Conservation (phyloP, 164 flowering plant genomes). For the Vitis riparia region DNA sequence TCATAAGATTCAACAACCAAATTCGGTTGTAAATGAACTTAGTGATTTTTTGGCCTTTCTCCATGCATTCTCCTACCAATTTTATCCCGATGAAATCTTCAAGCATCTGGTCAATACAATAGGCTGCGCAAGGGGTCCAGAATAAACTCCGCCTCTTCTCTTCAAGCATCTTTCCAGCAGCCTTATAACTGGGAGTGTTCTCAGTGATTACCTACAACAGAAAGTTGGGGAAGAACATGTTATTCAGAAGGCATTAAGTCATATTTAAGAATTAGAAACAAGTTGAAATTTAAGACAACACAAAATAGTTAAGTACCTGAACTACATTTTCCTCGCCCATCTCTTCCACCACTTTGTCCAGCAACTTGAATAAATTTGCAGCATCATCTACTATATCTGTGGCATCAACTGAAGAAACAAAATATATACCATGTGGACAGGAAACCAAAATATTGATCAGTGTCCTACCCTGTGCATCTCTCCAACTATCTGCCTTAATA, state of each 20-base stretch:
- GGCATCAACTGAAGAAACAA: constrained; percentile 70
- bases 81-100: constrained; percentile 64
- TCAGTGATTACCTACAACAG: constrained; percentile 55
- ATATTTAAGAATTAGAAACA: not conserved
- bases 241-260: not conserved
- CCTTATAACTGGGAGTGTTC: constrained; percentile 59
- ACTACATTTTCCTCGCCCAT: constrained; percentile 82
- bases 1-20: constrained; percentile 69
- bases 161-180: constrained; percentile 84
- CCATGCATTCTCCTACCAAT: constrained; percentile 63
- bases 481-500: constrained; percentile 80
- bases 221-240: not conserved
- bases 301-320: constrained; percentile 43
- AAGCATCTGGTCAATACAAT: constrained; percentile 65
- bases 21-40: constrained; percentile 70
- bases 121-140: constrained; percentile 83
- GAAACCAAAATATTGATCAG: constrained; percentile 65
- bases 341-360: constrained; percentile 74
- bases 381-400: constrained; percentile 58
- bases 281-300: constrained; percentile 9
- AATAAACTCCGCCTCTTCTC: constrained; percentile 62
- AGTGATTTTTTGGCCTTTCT: constrained; percentile 63
- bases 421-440: constrained; percentile 65
- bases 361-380: constrained; percentile 51
- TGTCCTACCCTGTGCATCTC: constrained; percentile 53